phyloP scores from a whole-genome alignment of 306 rosid genomes.

The Acacia acuminata region DNA sequence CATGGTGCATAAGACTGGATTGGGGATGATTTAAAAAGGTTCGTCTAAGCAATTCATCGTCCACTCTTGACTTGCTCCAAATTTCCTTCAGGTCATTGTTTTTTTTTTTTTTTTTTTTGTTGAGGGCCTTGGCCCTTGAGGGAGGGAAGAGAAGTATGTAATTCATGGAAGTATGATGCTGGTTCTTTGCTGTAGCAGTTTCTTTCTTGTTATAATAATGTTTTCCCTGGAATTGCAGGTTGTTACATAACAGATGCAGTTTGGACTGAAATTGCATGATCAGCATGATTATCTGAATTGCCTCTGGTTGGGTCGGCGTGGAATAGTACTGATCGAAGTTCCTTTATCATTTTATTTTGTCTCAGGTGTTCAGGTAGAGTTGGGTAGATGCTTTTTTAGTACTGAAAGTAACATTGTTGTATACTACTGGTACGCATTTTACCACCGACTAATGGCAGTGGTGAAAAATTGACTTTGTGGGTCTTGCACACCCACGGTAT shows the following conservation, averaged over 20 bases:
- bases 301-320: too few species aligned
- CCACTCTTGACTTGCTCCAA: not conserved
- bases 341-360: constrained; percentile 12
- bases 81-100: constrained; percentile 7
- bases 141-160: too few species aligned
- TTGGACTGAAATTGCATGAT: constrained; percentile 23
- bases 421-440: constrained; percentile 35
- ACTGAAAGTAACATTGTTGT: constrained; percentile 32
- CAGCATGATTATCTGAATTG: constrained; percentile 19
- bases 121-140: not conserved
- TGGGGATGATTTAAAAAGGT: constrained; percentile 45
- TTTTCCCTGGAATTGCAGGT: constrained; percentile 36
- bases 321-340: constrained; percentile 20
- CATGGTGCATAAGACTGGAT: constrained; percentile 79
- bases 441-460: constrained; percentile 33
- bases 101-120: too few species aligned
- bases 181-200: not conserved
- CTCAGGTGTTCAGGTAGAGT: constrained; percentile 24
- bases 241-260: constrained; percentile 24
- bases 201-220: not conserved
- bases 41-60: not conserved
- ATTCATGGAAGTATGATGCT: too few species aligned
- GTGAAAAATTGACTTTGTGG: constrained; percentile 14
- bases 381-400: constrained; percentile 26
- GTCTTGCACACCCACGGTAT: too few species aligned